These are phyloP conservation scores for Pichia sp. DNA, from an alignment of 1,139 yeast genomes.

Conservation along the genomic window DNA sequence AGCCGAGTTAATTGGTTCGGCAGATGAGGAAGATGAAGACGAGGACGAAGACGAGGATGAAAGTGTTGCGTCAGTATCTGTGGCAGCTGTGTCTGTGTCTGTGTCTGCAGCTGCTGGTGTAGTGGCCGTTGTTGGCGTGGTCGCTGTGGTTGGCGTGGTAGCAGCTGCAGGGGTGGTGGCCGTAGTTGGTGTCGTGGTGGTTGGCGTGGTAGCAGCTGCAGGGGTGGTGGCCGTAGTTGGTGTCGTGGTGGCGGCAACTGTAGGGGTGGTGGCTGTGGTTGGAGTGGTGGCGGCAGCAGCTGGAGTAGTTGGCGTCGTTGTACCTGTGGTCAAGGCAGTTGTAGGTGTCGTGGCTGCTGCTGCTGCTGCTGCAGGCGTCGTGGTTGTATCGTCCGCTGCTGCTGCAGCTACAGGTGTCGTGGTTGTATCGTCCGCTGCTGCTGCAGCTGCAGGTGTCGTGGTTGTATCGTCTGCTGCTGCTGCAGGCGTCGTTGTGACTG, in stretches of 20 bases:
- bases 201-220: background rate
- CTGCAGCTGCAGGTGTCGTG: too few relatives aligned
- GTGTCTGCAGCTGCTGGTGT: slow-evolving; percentile 3
- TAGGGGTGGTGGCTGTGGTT: background rate
- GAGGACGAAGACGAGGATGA: background rate
- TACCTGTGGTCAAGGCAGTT: too few relatives aligned
- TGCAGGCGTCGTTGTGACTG: background rate
- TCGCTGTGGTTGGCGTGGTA: background rate
- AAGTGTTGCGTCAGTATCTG: background rate
- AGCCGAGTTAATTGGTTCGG: slow-evolving; percentile 13
- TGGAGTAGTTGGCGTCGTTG: background rate
- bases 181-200: background rate
- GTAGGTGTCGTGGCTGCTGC: too few relatives aligned
- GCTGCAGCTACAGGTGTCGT: too few relatives aligned
- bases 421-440: too few relatives aligned
- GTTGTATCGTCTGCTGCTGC: background rate
- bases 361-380: too few relatives aligned
- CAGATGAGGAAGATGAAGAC: slow-evolving; percentile 2
- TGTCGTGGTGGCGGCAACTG: background rate
- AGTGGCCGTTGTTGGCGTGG: slow-evolving; percentile 5
- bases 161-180: background rate
- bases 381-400: too few relatives aligned
- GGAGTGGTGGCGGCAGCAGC: background rate
- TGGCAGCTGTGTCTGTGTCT: background rate
- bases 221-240: background rate